Percentiles rank a stretch among this genome's conserved stretches.
These are phyloP conservation scores for Colletotrichum tamarilloi DNA, from an alignment of 2,329 filamentous ascomycete species.

Conservation along the genomic window DNA sequence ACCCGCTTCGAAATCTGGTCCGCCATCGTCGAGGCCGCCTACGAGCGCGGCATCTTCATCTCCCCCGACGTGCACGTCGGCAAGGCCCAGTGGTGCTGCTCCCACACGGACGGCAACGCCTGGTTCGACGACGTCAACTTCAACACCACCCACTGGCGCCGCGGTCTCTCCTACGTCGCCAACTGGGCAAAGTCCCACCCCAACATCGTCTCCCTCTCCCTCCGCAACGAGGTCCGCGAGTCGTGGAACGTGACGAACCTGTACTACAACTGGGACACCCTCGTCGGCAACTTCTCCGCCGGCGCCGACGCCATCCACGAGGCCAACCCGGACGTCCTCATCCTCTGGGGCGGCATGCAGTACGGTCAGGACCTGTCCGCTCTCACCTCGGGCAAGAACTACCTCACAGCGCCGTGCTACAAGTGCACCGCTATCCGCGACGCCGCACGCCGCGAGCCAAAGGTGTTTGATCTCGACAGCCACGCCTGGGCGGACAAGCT, in stretches of 20 bases:
- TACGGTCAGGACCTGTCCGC: constrained; percentile 63
- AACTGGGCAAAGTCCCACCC: constrained; percentile 52
- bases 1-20: constrained; percentile 60
- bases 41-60: constrained; percentile 48
- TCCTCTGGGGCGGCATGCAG: constrained; percentile 65
- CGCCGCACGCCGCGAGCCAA: constrained; percentile 46
- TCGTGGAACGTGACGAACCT: constrained; percentile 55
- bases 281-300: constrained; percentile 60
- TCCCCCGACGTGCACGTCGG: constrained; percentile 54
- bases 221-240: constrained; percentile 68
- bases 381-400: constrained; percentile 26
- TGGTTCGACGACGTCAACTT: constrained; percentile 69
- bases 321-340: constrained; percentile 62
- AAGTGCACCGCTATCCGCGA: constrained; percentile 35
- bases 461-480: constrained; percentile 56
- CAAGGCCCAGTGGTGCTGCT: constrained; percentile 58
- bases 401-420: constrained; percentile 32
- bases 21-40: constrained; percentile 19
- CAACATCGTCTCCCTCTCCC: constrained; percentile 43
- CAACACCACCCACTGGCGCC: constrained; percentile 62
- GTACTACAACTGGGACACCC: constrained; percentile 51
- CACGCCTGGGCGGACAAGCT: constrained; percentile 60
- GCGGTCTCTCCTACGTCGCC: constrained; percentile 64
- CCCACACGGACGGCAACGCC: constrained; percentile 59
- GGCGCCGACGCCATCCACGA: constrained; percentile 62